Conservation (phyloP, 306 rosid genomes). For the Oxytropis ochrocephala region DNA sequence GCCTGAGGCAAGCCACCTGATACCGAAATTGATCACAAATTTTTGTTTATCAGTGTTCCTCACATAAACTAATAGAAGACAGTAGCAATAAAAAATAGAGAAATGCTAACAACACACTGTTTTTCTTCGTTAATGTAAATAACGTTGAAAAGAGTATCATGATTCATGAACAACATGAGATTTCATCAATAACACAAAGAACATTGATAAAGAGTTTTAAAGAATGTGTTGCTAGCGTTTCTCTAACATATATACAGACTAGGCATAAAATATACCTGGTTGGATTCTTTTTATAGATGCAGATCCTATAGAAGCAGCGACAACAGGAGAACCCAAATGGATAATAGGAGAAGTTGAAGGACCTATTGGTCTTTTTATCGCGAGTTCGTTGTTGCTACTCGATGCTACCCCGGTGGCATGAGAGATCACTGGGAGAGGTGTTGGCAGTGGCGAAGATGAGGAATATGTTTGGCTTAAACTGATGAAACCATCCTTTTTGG, state of each 20-base stretch:
- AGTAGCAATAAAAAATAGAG: not conserved
- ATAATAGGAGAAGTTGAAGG: constrained; percentile 33
- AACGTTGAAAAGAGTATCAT: too few relatives aligned
- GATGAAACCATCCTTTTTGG: constrained; percentile 36
- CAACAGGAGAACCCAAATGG: constrained; percentile 40
- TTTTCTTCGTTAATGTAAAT: not conserved
- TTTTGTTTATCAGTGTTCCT: not conserved
- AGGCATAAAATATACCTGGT: constrained; percentile 40
- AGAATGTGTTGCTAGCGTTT: not conserved
- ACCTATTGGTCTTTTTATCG: constrained; percentile 33
- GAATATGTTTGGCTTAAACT: constrained; percentile 32
- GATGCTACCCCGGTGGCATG: constrained; percentile 31
- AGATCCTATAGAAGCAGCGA: constrained; percentile 33
- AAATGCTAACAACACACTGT: not conserved
- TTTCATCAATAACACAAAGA: not conserved
- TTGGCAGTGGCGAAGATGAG: constrained; percentile 35
- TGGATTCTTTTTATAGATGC: constrained; percentile 36
- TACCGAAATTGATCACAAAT: constrained; percentile 28
- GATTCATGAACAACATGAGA: not conserved
- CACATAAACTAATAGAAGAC: not conserved
- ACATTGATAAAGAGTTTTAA: not conserved
- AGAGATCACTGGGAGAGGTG: constrained; percentile 36
- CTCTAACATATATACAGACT: not conserved
- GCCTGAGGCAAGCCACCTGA: constrained; percentile 69
- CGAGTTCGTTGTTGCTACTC: constrained; percentile 33